Conservation (phyloP, 345 rosid species). For the Turnera subulata region DNA sequence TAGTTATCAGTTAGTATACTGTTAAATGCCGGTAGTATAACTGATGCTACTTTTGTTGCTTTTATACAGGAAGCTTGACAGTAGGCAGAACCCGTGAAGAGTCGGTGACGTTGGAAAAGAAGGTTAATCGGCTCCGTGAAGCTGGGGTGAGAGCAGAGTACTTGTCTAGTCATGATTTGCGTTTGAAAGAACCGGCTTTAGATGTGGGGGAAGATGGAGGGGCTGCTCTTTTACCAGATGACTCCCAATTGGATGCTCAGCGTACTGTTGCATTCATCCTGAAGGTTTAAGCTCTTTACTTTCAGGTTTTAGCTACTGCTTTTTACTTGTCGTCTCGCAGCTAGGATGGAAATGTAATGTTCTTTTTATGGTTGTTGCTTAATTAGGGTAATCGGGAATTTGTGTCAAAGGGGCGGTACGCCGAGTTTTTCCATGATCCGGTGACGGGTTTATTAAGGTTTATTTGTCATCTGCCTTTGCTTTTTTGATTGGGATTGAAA, state of each 20-base stretch:
- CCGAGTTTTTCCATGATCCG: slow-evolving; percentile 75
- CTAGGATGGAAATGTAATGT: background rate
- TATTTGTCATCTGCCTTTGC: background rate
- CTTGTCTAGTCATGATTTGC: slow-evolving; percentile 55
- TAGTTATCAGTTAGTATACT: background rate
- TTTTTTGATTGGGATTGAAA: background rate
- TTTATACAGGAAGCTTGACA: slow-evolving; percentile 61
- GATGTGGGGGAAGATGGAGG: slow-evolving; percentile 49
- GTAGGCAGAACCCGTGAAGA: slow-evolving; percentile 62
- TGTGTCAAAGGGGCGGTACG: slow-evolving; percentile 61
- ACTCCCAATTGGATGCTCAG: slow-evolving; percentile 79
- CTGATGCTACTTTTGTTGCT: too few relatives aligned
- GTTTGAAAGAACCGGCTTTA: slow-evolving; percentile 53
- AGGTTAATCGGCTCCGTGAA: slow-evolving; percentile 56
- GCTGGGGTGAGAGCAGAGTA: slow-evolving; percentile 67
- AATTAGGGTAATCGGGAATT: slow-evolving; percentile 61
- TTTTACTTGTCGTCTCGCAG: background rate
- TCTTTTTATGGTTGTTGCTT: slow-evolving; percentile 9
- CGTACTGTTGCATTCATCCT: slow-evolving; percentile 63
- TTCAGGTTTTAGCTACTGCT: slow-evolving; percentile 3
- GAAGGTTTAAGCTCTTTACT: slow-evolving; percentile 45
- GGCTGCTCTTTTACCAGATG: slow-evolving; percentile 78
- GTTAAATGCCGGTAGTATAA: too few relatives aligned
- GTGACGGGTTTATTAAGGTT: slow-evolving; percentile 64
- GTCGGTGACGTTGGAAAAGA: slow-evolving; percentile 43